Evolutionary conservation across 495 filamentous ascomycete genomes (phyloP), one percentile per base, ranked within the genome.

Genomic region (Acidomyces sp.): DNA sequence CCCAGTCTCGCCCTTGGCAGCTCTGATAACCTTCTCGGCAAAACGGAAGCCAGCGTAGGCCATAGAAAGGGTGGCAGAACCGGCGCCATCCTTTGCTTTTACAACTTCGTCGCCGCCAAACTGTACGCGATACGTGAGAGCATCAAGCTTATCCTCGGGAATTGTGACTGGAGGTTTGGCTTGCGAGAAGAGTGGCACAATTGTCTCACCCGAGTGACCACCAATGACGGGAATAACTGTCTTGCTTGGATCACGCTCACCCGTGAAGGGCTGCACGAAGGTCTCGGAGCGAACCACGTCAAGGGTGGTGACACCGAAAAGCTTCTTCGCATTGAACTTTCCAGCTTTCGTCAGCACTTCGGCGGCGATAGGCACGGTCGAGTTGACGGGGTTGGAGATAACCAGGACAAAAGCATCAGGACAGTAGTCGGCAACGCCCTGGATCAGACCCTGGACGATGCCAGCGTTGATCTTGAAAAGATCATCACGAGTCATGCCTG

Each of bases 331-430:
- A 68, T 97, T 77, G 68, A 95, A 96, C 52, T 93, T 85, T 45
- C 78, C 78, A 61, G 86, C 83, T 45, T 70, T 70, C 75, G 93
- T 96, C 60, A 97, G 77, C 39, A 93, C 75, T 68, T 97, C 90
- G 38, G 90, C 90, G 31, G 92, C 84, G 60, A 97, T 94, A 36
- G 92, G 90, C 43, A 97, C 92, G 25, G 92, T 97, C 17, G 83
- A 92, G 80, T 97, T 97, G 63, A 97, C 90, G 24, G 90, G 90
- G 72, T 97, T 97, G 48, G 90, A 96, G 64, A 97, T 97, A 69
- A 97, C 75, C 34, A 96, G 75, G 58, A 87, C 74, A 64, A 78
- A 95, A 26, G 90, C 90, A 54, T 93, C 88, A 52, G 90, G 90
- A 58, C 74, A 74, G 53, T 75, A 71, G 58, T 95, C 77, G 45